Base-by-base conservation (phyloP, 2,329 filamentous ascomycete genomes). In the Coniochaeta sp. region DNA sequence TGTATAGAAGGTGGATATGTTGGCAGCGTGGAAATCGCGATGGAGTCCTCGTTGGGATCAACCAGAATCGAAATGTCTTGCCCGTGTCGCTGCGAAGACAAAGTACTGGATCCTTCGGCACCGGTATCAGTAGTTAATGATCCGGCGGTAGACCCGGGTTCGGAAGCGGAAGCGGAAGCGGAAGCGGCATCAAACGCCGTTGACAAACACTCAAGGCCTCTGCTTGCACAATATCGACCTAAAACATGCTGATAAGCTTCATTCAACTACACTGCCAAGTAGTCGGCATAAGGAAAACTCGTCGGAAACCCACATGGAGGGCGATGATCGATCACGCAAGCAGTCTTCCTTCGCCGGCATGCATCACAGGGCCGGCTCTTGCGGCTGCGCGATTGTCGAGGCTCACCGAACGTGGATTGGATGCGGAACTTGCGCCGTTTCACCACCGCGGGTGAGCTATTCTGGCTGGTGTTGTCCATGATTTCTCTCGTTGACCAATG, bases 281-380 rank as follows among this genome's bases (percentile, higher is more conserved):
- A 52, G 47, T 28, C 47, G 28, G 12, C 47, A 52, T 4, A 30
- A 52, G 47, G 28, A 22, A 52, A 14, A 26, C 10, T 28, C 47
- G 19, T 52, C 47, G 47, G 47, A 10, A 52, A 52, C 63, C 14
- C 22, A 64, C 63, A 64, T 3, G 63, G 63, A 17, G 63, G 61
- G 26, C 47, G 52, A 12, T 58, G 59, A 32, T 62, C 61, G 8
- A 64, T 63, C 2, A 64, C 58, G 32, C 63, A 64, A 16, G 63
- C 63, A 3, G 63, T 64, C 55, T 64, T 64, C 4, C 63, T 26
- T 24, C 59, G 60, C 22, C 61, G 60, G 30, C 63, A 64, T 4
- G 61, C 60, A 58, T 64, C 63, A 56, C 63, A 64, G 4, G 63
- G 63, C 2, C 63, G 61, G 34, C 60, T 64, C 57, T 64, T 64